A percentile compares a stretch with the other conserved stretches of the same genome.
Conservation (phyloP, 2,329 filamentous ascomycete genomes). For the Colletotrichum sp. region DNA sequence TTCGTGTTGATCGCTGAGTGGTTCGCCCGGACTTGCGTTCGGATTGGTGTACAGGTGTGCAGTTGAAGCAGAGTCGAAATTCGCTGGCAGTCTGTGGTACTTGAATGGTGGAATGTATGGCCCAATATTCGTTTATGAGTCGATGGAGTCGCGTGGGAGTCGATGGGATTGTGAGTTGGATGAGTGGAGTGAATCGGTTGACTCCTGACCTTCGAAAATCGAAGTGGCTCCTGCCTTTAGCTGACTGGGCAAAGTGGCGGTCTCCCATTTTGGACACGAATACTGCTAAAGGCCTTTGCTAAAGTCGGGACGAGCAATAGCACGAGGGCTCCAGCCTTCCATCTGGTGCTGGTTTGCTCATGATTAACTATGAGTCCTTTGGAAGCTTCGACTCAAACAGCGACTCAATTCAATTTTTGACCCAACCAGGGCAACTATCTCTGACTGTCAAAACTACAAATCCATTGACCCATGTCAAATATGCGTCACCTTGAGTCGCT, state of each 20-base stretch:
- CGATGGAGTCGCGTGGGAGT: background rate
- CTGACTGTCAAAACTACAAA: background rate
- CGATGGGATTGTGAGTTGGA: background rate
- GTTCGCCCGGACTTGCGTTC: too few species aligned
- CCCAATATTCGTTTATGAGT: background rate
- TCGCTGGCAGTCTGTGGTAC: background rate
- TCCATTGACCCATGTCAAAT: background rate
- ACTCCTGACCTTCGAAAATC: background rate
- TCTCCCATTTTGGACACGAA: too few species aligned
- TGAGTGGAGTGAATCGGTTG: background rate
- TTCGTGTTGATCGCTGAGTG: background rate
- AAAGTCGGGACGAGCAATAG: background rate
- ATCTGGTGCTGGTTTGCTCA: background rate
- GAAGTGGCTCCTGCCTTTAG: background rate
- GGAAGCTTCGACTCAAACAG: background rate
- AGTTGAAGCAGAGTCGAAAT: background rate
- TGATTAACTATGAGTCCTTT: background rate
- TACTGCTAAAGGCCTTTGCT: background rate
- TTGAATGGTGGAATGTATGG: background rate
- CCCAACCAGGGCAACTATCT: background rate
- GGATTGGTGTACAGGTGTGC: background rate
- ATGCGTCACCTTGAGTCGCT: background rate
- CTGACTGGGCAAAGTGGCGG: too few species aligned
- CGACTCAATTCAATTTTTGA: background rate
- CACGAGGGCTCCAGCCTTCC: background rate